These are phyloP conservation scores for Lasiosphaeriaceae sp. DNA, from an alignment of 495 filamentous ascomycete species.

Conservation along the genomic window DNA sequence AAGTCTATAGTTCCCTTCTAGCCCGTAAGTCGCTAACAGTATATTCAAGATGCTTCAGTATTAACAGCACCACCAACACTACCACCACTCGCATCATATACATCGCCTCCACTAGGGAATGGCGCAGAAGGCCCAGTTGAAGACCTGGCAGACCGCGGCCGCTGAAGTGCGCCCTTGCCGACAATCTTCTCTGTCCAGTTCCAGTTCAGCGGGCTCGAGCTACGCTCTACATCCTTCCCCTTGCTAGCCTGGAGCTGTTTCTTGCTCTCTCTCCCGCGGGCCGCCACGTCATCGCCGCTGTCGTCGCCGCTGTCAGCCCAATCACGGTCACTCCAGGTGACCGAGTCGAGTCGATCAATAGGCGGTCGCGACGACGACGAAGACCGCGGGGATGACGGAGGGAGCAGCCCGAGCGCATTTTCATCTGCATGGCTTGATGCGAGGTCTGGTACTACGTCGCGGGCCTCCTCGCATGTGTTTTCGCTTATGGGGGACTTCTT, in stretches of 20 bases:
- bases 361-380: constrained; percentile 24
- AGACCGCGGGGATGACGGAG: not conserved
- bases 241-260: constrained; percentile 1
- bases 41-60: no score
- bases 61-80: no score
- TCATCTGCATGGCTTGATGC: not conserved
- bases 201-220: constrained; percentile 33
- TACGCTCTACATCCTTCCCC: constrained; percentile 8
- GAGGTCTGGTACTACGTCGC: constrained; percentile 9
- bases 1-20: no score
- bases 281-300: constrained; percentile 28
- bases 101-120: no score
- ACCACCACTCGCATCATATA: no score
- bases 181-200: constrained; percentile 58
- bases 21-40: no score
- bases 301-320: constrained; percentile 50
- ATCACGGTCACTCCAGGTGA: constrained; percentile 51
- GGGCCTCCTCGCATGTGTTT: not conserved
- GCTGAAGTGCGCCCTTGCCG: constrained; percentile 36
- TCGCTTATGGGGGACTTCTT: not conserved
- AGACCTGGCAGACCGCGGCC: not conserved
- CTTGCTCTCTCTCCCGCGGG: not conserved
- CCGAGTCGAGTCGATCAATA: constrained; percentile 35
- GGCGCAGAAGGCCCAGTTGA: not conserved
- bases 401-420: constrained; percentile 8